Base-by-base conservation (phyloP, 371 early-diverging fungal genomes). In the Mucor indicus region DNA sequence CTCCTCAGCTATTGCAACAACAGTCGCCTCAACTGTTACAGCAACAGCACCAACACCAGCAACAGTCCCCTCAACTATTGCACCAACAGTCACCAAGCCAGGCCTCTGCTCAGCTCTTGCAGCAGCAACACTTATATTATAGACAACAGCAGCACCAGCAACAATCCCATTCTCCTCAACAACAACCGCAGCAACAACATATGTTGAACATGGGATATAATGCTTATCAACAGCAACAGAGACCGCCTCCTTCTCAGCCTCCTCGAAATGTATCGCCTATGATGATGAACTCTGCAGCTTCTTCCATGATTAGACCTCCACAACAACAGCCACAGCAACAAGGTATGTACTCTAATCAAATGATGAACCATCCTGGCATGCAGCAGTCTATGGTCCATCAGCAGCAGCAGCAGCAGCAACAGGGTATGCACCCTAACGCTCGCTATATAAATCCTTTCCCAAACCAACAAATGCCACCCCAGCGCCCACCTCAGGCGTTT, bases 101-200 rank as follows among this genome's bases (percentile, higher is more conserved):
- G 20, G 52, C 48, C 16, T 48, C 51, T 41, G 33, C 29, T 46
- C 37, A 55, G 38, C 46, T 50, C 44, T 48, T 58, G 48, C 32
- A 44, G 31, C 53, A 38, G 38, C 59, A 55, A 10, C 47, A 50
- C 20, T 9, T 32, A 9, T 32, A 32, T 16, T 49, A 49, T 40
- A 27, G 29, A 15, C 17, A 32, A 40, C 25, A 13, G 7, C 38
- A 32, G 22, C 32, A 29, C 12, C 32, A 24, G 11, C 38, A 38
- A 27, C 27, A 17, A 15, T 29, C 17, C 43, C 27, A 11, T 30
- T 43, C 9, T 17, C 43, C 47, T 91, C 87, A 23, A 90, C 79
- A 11, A 83, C 72, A 25, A 27, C 35, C 40, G n/a, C n/a, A n/a
- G n/a, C 48, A 25, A 22, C 50, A n/a, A n/a, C n/a, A n/a, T n/a